Evolutionary conservation across 345 rosid genomes (phyloP).

Genomic region (Corchorus capsularis): DNA sequence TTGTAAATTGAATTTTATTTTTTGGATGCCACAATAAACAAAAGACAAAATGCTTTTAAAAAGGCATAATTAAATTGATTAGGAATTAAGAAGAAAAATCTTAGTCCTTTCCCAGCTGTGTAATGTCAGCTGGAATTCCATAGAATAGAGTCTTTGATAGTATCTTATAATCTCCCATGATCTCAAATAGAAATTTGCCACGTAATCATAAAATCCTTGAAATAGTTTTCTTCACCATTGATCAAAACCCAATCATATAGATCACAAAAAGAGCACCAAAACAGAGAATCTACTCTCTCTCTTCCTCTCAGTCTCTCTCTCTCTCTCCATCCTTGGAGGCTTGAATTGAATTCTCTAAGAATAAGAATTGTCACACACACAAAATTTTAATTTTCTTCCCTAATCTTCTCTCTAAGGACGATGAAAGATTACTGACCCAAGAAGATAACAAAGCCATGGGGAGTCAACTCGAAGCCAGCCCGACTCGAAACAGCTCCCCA

Average conservation of each 20-base stretch:
- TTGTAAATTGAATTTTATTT: no score
- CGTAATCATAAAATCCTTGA: background rate
- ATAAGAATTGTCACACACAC: no score
- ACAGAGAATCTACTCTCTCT: background rate
- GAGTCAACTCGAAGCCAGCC: conserved; percentile 36
- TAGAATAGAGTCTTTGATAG: background rate
- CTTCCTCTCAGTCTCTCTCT: background rate
- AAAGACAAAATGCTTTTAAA: background rate
- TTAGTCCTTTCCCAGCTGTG: background rate
- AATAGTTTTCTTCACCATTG: background rate
- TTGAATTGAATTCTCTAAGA: background rate
- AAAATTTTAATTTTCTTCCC: background rate
- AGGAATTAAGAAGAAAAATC: background rate
- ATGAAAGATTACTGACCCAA: conserved; percentile 16
- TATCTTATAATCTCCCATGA: background rate
- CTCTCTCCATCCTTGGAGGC: background rate
- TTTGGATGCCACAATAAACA: background rate
- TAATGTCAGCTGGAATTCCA: background rate
- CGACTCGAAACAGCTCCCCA: conserved; percentile 10
- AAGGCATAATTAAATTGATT: no score
- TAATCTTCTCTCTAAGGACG: conserved; percentile 4
- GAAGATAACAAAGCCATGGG: conserved; percentile 13
- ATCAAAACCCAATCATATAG: background rate
- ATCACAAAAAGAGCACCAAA: background rate
- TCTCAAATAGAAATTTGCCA: background rate